Conservation (phyloP, 805 yeast species). For the Kurtzmaniella cleridarum region DNA sequence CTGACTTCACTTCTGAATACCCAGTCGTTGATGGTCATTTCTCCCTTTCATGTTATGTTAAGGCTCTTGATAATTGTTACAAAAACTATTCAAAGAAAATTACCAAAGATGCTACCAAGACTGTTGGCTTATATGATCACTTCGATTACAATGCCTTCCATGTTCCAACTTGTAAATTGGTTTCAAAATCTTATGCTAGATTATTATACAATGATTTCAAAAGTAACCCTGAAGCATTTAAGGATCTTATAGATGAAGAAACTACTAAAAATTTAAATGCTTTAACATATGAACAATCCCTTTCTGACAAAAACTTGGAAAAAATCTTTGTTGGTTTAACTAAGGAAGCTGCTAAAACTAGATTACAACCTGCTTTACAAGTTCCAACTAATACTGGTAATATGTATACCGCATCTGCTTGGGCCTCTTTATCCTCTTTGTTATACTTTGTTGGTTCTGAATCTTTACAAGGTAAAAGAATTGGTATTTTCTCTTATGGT, state of each 20-base stretch:
- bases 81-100: constrained; percentile 71
- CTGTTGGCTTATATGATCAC: constrained; percentile 58
- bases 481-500: constrained; percentile 94
- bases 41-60: constrained; percentile 88
- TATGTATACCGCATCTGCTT: constrained; percentile 94
- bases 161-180: constrained; percentile 96
- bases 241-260: constrained; percentile 36
- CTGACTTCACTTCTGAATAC: constrained; percentile 92
- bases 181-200: constrained; percentile 88
- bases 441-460: constrained; percentile 71
- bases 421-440: constrained; percentile 80
- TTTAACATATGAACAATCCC: constrained; percentile 68
- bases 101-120: constrained; percentile 39
- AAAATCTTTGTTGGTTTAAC: constrained; percentile 77
- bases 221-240: constrained; percentile 58
- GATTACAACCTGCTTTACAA: constrained; percentile 73
- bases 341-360: constrained; percentile 59
- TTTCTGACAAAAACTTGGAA: constrained; percentile 76
- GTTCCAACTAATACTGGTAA: constrained; percentile 97
- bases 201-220: constrained; percentile 82
- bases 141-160: constrained; percentile 96
- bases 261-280: constrained; percentile 48
- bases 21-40: constrained; percentile 97
- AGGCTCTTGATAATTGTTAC: constrained; percentile 88
- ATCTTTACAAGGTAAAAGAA: constrained; percentile 71